Base-by-base conservation (phyloP, 306 rosid genomes). In the Prunus mume region DNA sequence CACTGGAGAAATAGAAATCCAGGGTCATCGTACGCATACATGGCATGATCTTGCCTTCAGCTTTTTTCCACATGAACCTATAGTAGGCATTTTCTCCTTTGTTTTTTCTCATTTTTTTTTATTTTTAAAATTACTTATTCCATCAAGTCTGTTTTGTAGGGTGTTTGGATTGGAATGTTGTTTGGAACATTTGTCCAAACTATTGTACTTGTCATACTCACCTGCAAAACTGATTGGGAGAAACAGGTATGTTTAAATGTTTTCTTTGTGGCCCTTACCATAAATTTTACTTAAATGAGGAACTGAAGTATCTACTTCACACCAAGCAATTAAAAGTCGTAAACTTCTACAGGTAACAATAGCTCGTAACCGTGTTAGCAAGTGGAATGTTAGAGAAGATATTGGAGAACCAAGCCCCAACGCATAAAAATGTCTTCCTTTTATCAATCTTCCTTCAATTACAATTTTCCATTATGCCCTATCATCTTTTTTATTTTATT, bases 101-200 rank as follows among this genome's bases (percentile, higher is more conserved):
- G 3, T 30, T 30, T 30, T 30, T 30, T 22, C 24, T 22, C n/a
- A n/a, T n/a, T 30, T 30, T 30, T 30, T 30, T 30, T 30, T 30
- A 3, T 30, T 30, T 3, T 30, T 3, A 30, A 4, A 24, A 3
- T 12, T 20, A 24, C 65, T 24, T 0, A 56, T 12, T 12, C 18
- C 7, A 28, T 60, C 10, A 60, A 13, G 12, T 19, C 67, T 54
- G 9, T 65, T 74, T 57, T 82, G 78, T 54, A 89, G 93, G 93
- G 93, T 22, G 74, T 89, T 69, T 89, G 93, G 90, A 72, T 85
- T 56, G 93, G 93, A 71, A 89, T 89, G 93, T 41, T 89, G 74
- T 83, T 86, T 57, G 93, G 93, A 66, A 83, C 85, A 56, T 46
- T 89, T 24, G 78, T 89, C 28, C 93, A 89, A 75, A 86, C 93